Percentiles rank a stretch among this genome's conserved stretches.
These are phyloP conservation scores for Simmondsia chinensis DNA, from an alignment of 148 eudicot species.

Conservation along the genomic window DNA sequence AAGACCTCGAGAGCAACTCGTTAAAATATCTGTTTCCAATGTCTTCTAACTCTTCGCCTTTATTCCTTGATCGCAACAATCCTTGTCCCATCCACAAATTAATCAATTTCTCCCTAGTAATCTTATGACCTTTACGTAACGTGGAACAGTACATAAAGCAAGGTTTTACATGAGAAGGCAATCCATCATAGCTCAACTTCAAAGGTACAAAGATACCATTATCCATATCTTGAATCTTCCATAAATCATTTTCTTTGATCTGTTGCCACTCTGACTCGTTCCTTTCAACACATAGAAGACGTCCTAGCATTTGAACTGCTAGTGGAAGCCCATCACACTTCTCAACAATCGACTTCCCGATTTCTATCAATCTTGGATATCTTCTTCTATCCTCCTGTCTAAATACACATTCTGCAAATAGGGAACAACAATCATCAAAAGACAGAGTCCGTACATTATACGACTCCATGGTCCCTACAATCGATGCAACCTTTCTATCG, in stretches of 20 bases:
- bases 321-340: constrained; percentile 35
- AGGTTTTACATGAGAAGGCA: constrained; percentile 16
- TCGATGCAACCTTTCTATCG: constrained; percentile 9
- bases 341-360: constrained; percentile 14
- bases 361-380: background rate
- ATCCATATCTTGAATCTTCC: background rate
- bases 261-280: constrained; percentile 15
- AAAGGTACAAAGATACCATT: constrained; percentile 2
- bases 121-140: background rate
- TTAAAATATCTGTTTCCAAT: constrained; percentile 4
- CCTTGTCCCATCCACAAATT: constrained; percentile 17
- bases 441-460: constrained; percentile 4
- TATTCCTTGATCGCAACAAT: background rate
- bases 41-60: background rate
- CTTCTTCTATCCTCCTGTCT: constrained; percentile 4
- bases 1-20: constrained; percentile 23
- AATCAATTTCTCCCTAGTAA: background rate
- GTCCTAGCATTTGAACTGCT: constrained; percentile 22
- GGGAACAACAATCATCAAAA: constrained; percentile 7
- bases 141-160: constrained; percentile 11
- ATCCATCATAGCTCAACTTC: constrained; percentile 11
- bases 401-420: constrained; percentile 18
- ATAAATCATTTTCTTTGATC: constrained; percentile 8
- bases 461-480: background rate
- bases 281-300: constrained; percentile 7